Conservation (phyloP, 768 basidiomycete genomes). For the Trametopsis cervina region DNA sequence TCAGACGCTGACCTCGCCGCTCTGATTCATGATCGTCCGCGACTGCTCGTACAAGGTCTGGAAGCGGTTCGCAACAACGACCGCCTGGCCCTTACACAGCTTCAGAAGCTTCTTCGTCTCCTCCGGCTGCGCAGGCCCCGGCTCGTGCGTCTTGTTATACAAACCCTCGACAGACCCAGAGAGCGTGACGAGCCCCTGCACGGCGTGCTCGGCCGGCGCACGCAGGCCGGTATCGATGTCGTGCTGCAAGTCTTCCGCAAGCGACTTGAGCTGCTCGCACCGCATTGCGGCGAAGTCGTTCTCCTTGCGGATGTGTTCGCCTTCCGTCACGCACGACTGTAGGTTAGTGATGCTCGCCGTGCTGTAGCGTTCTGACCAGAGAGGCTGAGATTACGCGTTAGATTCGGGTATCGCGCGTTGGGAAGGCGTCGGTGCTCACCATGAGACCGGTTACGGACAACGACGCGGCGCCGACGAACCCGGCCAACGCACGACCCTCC, state of each 20-base stretch:
- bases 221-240: neutral
- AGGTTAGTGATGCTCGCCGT: neutral
- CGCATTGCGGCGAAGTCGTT: neutral
- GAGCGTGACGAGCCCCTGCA: neutral
- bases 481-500: constrained; percentile 1
- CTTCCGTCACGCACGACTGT: neutral
- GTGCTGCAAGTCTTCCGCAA: neutral
- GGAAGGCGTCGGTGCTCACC: neutral
- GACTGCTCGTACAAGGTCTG: neutral
- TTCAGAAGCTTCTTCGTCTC: neutral
- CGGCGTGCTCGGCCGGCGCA: neutral
- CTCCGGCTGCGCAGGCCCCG: neutral
- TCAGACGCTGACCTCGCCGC: neutral
- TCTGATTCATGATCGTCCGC: neutral
- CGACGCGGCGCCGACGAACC: constrained; percentile 1
- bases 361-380: constrained; percentile 1
- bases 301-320: neutral
- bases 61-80: neutral
- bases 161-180: neutral
- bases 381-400: neutral
- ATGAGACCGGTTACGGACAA: constrained; percentile 1
- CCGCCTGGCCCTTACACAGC: constrained; percentile 2
- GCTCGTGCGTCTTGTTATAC: neutral
- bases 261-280: neutral
- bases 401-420: neutral